Evolutionary conservation across 1,284 basidiomycete species (phyloP).

Genomic region (Tetrapyrgos nigripes): DNA sequence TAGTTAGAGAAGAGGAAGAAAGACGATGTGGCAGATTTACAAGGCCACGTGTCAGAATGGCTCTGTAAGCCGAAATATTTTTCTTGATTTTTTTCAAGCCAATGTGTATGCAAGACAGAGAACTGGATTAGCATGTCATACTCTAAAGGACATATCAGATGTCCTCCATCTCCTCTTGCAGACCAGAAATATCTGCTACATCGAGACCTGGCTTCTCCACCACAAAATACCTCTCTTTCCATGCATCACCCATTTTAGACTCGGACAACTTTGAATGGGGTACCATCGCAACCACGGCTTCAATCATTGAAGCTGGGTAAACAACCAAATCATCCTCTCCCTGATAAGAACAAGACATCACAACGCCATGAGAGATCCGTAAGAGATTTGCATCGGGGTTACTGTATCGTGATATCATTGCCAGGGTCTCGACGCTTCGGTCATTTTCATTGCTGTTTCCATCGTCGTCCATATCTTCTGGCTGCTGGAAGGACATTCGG

Average conservation of each 20-base stretch:
- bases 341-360: conserved; percentile 7
- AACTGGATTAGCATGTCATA: too few relatives aligned
- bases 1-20: not conserved
- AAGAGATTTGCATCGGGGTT: conserved; percentile 7
- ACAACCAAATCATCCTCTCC: not conserved
- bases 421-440: not conserved
- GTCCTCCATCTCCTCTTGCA: not conserved
- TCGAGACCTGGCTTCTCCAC: conserved; percentile 14
- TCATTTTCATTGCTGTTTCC: not conserved
- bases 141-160: too few relatives aligned
- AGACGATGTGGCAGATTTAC: not conserved
- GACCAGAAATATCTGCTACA: conserved; percentile 12
- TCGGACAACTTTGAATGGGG: not conserved
- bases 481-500: not conserved
- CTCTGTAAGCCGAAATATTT: not conserved
- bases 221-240: conserved; percentile 1
- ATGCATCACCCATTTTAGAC: not conserved
- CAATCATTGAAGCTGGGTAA: not conserved
- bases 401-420: conserved; percentile 14
- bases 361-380: conserved; percentile 5
- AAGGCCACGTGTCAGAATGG: not conserved
- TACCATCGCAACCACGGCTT: not conserved
- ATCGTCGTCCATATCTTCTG: not conserved
- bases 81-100: not conserved
- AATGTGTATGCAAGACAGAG: too few relatives aligned